Evolutionary conservation across 148 eudicot species (phyloP).

Genomic region (Silene uniflora): DNA sequence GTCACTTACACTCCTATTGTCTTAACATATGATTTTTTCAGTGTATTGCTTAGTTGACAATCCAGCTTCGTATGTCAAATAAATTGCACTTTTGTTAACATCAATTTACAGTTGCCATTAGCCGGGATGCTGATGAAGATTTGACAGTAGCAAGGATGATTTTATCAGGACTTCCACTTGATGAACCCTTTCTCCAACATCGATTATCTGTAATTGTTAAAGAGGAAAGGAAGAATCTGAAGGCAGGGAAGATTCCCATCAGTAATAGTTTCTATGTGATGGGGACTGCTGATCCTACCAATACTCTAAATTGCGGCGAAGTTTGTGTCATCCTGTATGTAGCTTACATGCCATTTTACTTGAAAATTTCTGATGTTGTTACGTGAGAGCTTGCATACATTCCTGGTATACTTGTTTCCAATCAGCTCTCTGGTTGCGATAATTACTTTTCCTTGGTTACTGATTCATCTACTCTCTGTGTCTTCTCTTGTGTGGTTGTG

Average conservation of each 20-base stretch:
- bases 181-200: conserved; percentile 57
- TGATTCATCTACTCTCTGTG: background rate
- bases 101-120: conserved; percentile 51
- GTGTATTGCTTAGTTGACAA: background rate
- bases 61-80: background rate
- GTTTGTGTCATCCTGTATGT: conserved; percentile 82
- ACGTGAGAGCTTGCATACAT: background rate
- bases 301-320: conserved; percentile 48
- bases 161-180: conserved; percentile 63
- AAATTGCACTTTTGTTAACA: background rate
- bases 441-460: background rate
- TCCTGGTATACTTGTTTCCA: background rate
- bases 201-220: conserved; percentile 41
- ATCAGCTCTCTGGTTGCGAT: background rate
- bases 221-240: conserved; percentile 48
- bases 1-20: background rate
- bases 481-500: background rate
- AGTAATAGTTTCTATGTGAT: conserved; percentile 65
- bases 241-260: conserved; percentile 60
- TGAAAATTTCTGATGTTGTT: background rate
- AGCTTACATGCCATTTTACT: background rate
- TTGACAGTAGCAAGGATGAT: conserved; percentile 52
- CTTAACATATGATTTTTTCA: too few relatives aligned
- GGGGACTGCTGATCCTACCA: conserved; percentile 92
- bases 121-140: conserved; percentile 42